Base-by-base conservation (phyloP, 371 early-diverging fungal genomes). In the Dipsacomyces acuminosporus region DNA sequence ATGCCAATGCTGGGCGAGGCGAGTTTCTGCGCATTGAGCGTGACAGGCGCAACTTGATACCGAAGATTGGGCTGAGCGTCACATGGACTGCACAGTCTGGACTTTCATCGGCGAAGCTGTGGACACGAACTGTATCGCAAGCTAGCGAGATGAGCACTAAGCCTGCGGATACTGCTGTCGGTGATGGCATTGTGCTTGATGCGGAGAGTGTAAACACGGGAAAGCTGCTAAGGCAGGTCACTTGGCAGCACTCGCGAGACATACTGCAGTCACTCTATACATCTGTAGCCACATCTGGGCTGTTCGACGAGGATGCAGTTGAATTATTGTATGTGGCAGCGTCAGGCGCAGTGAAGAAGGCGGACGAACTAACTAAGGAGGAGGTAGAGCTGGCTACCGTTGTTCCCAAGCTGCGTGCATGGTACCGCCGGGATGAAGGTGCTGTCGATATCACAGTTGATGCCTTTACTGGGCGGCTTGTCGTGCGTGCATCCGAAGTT, bases 371-470 rank as follows among this genome's bases (percentile, higher is more conserved):
- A 8, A 45, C 21, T 1, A n/a, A 17, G 5, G 50, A 46, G 5
- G 67, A 62, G 15, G 41, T 25, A 8, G 41, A 13, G 3, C n/a
- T 22, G 36, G 54, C 54, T 19, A 44, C 51, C 3, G 49, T 49
- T 5, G 36, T 57, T 2, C 67, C 67, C 9, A 48, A 47, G 8
- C 50, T 73, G 44, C 64, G 73, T 3, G 61, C 66, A 18, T 73
- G 73, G 73, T 73, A 72, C 48, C 48, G 73, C 15, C 48, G 53
- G 36, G 45, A 33, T 19, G 73, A 73, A 34, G 70, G 71, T 8
- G 73, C 73, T 0, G 61, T 73, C 13, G 73, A 73, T 25, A 64
- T 73, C n/a, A 51, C 61, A 1, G 72, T 73, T 6, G 73, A 73
- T 19, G 49, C 49, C 1, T 57, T 38, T 19, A 72, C 73, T 0